Evolutionary conservation across 1,284 basidiomycete species (phyloP).

Genomic region (Omphalotus olearius): DNA sequence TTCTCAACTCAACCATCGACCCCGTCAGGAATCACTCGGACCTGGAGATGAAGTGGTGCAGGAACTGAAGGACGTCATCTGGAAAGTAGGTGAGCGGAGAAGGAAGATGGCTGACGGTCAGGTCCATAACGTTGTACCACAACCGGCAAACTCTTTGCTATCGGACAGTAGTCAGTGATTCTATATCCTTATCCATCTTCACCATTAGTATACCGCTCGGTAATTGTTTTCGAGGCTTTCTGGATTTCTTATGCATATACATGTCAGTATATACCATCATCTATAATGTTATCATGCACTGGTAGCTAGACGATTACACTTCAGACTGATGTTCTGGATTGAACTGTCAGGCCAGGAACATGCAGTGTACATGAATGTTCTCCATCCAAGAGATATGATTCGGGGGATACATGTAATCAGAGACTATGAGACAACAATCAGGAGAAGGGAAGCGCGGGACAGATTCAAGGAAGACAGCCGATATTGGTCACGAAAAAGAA

Average conservation of each 20-base stretch:
- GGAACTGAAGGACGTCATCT: constrained; percentile 79
- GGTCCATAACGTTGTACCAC: constrained; percentile 6
- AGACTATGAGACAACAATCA: constrained; percentile 6
- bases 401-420: background rate
- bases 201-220: too few species aligned
- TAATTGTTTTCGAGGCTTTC: too few species aligned
- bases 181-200: background rate
- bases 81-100: constrained; percentile 71
- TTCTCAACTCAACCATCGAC: background rate
- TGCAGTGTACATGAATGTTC: too few species aligned
- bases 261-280: background rate
- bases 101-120: constrained; percentile 39
- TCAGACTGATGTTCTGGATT: too few species aligned
- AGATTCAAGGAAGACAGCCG: background rate
- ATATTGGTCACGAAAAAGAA: background rate
- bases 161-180: background rate
- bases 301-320: too few species aligned
- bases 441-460: background rate
- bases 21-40: constrained; percentile 50
- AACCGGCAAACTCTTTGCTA: background rate
- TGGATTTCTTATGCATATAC: background rate
- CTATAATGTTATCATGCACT: too few species aligned
- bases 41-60: constrained; percentile 77
- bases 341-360: too few species aligned
- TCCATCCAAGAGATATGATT: too few species aligned